phyloP scores from a whole-genome alignment of 495 filamentous ascomycete species.

The Talaromyces adpressus region DNA sequence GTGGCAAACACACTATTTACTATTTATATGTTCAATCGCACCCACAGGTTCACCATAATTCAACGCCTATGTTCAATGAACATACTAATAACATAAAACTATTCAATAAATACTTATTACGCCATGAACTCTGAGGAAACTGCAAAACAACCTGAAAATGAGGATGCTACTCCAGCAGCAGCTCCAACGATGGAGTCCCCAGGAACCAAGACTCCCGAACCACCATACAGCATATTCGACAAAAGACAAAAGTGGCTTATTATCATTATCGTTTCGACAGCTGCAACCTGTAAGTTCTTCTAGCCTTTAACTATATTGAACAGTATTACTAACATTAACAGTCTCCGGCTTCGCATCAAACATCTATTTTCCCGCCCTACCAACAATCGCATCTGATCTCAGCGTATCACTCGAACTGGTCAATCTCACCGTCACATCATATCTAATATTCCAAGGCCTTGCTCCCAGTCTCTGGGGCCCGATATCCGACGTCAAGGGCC shows the following conservation, averaged over 20 bases:
- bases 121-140: background rate
- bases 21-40: background rate
- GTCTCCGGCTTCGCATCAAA: slow-evolving; percentile 49
- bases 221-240: slow-evolving; percentile 42
- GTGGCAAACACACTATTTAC: background rate
- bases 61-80: background rate
- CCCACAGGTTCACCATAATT: background rate
- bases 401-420: slow-evolving; percentile 35
- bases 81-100: background rate
- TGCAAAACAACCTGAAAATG: background rate
- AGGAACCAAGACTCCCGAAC: slow-evolving; percentile 7
- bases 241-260: slow-evolving; percentile 40
- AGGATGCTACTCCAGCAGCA: background rate
- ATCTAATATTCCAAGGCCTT: slow-evolving; percentile 45
- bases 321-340: slow-evolving; percentile 6
- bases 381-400: slow-evolving; percentile 36
- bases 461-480: slow-evolving; percentile 46
- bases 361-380: slow-evolving; percentile 46
- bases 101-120: background rate
- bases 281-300: slow-evolving; percentile 35
- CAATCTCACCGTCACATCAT: slow-evolving; percentile 46
- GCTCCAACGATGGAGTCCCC: background rate
- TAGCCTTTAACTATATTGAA: slow-evolving; percentile 7
- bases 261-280: slow-evolving; percentile 36
- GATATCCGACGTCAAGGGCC: slow-evolving; percentile 41